Evolutionary conservation across 768 basidiomycete species (phyloP).

Genomic region (Asterophora parasitica): DNA sequence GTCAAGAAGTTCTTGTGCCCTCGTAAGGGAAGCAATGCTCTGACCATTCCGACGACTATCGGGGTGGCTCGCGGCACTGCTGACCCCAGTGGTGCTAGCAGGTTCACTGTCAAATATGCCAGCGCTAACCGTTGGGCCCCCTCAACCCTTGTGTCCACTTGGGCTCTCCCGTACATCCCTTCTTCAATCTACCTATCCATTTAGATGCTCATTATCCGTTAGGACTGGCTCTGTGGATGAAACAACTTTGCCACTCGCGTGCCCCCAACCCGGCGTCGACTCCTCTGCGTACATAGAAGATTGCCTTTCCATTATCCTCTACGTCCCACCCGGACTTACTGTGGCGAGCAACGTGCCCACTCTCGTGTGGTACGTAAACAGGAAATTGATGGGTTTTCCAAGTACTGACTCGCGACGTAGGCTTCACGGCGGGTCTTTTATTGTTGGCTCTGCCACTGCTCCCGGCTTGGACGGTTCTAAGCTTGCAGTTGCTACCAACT

Average conservation of each 20-base stretch:
- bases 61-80: constrained; percentile 52
- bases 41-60: constrained; percentile 39
- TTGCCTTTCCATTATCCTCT: constrained; percentile 76
- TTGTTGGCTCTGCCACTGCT: constrained; percentile 62
- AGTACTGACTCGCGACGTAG: constrained; percentile 27
- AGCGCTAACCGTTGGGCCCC: constrained; percentile 56
- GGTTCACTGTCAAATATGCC: constrained; percentile 68
- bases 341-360: constrained; percentile 38
- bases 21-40: constrained; percentile 21
- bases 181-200: constrained; percentile 1
- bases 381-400: neutral
- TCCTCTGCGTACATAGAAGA: constrained; percentile 61
- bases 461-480: constrained; percentile 75
- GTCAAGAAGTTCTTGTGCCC: constrained; percentile 40
- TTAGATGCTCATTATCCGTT: constrained; percentile 1
- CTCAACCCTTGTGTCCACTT: constrained; percentile 47
- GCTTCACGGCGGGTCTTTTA: constrained; percentile 86
- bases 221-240: constrained; percentile 51
- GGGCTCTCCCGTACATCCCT: constrained; percentile 58
- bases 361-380: constrained; percentile 51
- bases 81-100: constrained; percentile 43
- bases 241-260: constrained; percentile 59
- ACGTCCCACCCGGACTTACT: constrained; percentile 48
- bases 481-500: constrained; percentile 63
- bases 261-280: constrained; percentile 58